A percentile compares a stretch with the other conserved stretches of the same genome.
Evolutionary conservation across 2,329 filamentous ascomycete species (phyloP).

Genomic region (Diplodia intermedia): DNA sequence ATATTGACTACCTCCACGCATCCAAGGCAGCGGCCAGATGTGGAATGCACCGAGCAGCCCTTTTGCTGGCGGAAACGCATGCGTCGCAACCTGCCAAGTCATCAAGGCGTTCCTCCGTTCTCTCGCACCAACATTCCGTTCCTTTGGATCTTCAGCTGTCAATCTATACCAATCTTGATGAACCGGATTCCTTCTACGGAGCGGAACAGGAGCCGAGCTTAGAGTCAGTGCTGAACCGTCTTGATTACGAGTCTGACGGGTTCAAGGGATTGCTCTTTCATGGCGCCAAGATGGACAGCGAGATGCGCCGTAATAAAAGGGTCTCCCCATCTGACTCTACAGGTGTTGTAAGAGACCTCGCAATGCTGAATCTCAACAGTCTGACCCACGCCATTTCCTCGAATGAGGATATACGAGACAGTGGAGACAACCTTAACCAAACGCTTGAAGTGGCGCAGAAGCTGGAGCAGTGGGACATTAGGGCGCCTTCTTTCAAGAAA

Average conservation of each 20-base stretch:
- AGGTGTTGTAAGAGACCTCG: constrained; percentile 77
- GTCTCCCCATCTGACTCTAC: constrained; percentile 66
- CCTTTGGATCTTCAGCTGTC: constrained; percentile 74
- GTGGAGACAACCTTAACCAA: constrained; percentile 67
- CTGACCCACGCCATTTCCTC: constrained; percentile 81
- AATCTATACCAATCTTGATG: constrained; percentile 92
- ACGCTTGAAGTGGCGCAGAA: constrained; percentile 81
- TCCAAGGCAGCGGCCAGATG: constrained; percentile 77
- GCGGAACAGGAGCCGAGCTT: constrained; percentile 80
- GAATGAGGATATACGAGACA: constrained; percentile 67
- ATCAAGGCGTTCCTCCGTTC: constrained; percentile 70
- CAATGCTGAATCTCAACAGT: constrained; percentile 81
- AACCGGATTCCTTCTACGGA: constrained; percentile 96
- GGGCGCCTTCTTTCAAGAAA: constrained; percentile 67
- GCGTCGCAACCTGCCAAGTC: constrained; percentile 58
- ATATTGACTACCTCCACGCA: constrained; percentile 75
- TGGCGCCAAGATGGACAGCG: constrained; percentile 87
- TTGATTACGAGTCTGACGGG: constrained; percentile 90
- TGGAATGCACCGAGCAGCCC: constrained; percentile 83
- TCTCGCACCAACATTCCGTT: constrained; percentile 51
- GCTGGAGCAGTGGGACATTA: constrained; percentile 91
- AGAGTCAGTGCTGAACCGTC: constrained; percentile 75
- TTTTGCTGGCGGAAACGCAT: constrained; percentile 81
- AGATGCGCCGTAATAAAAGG: constrained; percentile 69
- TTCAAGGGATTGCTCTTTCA: constrained; percentile 88